A percentile compares a stretch with the other conserved stretches of the same genome.
Evolutionary conservation across 2,329 filamentous ascomycete species (phyloP).

Genomic region (Sphaerulina musiva): DNA sequence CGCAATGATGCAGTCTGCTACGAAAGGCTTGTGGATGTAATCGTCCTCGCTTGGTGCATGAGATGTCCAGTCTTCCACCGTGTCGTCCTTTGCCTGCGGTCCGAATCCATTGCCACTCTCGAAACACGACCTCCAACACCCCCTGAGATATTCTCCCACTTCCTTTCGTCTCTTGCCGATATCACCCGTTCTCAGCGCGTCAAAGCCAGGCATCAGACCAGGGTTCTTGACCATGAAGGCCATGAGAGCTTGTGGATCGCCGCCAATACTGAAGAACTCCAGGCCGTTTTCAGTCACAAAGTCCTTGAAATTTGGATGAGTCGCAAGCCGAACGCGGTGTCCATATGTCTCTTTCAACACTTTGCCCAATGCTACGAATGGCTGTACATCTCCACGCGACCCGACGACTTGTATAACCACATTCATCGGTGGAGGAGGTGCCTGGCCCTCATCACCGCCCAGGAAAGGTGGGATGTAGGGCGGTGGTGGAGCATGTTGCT

Average conservation of each 20-base stretch:
- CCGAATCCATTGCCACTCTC: slow-evolving; percentile 64
- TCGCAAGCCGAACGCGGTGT: slow-evolving; percentile 45
- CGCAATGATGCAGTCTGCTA: slow-evolving; percentile 75
- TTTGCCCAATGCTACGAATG: slow-evolving; percentile 46
- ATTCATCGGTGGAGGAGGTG: slow-evolving; percentile 44
- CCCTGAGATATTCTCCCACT: slow-evolving; percentile 72
- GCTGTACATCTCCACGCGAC: slow-evolving; percentile 46
- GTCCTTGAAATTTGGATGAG: slow-evolving; percentile 45
- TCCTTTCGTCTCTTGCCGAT: slow-evolving; percentile 66
- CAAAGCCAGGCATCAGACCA: slow-evolving; percentile 74
- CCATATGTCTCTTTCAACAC: slow-evolving; percentile 45
- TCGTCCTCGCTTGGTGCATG: slow-evolving; percentile 36
- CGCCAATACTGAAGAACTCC: slow-evolving; percentile 48
- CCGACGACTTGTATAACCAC: slow-evolving; percentile 47
- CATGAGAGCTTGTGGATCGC: slow-evolving; percentile 47
- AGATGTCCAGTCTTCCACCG: slow-evolving; percentile 46
- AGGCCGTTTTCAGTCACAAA: slow-evolving; percentile 46
- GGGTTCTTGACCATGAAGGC: slow-evolving; percentile 90
- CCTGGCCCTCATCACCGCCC: slow-evolving; percentile 57
- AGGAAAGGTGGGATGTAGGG: slow-evolving; percentile 68
- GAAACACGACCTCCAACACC: slow-evolving; percentile 81
- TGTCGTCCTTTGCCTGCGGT: slow-evolving; percentile 30
- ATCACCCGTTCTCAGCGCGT: slow-evolving; percentile 69
- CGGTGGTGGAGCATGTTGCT: slow-evolving; percentile 50
- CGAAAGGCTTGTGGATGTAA: slow-evolving; percentile 55